Evolutionary conservation across 2,329 filamentous ascomycete genomes (phyloP).

Genomic region (Pseudocercospora musae): DNA sequence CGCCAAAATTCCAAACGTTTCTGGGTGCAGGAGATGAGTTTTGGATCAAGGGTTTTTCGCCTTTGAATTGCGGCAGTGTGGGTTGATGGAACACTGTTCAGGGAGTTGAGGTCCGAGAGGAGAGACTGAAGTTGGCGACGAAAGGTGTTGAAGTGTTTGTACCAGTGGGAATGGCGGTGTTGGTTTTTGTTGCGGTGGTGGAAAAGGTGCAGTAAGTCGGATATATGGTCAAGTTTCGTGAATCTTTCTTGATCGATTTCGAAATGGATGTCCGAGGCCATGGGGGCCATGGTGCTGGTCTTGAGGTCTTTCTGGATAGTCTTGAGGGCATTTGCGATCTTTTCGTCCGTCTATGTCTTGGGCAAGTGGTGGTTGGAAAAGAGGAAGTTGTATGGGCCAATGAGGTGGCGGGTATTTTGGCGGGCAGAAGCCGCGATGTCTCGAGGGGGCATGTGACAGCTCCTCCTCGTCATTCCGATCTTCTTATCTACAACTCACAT

Average conservation of each 20-base stretch:
- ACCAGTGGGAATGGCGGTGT: constrained; percentile 79
- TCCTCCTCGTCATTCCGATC: background rate
- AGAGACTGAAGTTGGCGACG: constrained; percentile 64
- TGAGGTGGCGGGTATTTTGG: constrained; percentile 1
- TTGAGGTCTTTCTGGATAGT: background rate
- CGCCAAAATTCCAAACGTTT: constrained; percentile 40
- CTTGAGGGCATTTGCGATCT: background rate
- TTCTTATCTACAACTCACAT: background rate
- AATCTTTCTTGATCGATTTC: constrained; percentile 3
- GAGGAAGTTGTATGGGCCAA: background rate
- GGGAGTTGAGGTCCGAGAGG: constrained; percentile 31
- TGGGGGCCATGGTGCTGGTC: constrained; percentile 3
- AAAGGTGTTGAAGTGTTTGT: constrained; percentile 67
- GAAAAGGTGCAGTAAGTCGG: constrained; percentile 65
- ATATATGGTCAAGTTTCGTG: constrained; percentile 27
- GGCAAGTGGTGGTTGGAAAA: background rate
- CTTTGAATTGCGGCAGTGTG: constrained; percentile 29
- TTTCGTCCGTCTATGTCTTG: background rate
- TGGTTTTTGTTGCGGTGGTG: constrained; percentile 88
- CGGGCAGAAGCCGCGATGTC: background rate
- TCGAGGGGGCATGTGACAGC: background rate
- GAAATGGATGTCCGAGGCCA: constrained; percentile 1
- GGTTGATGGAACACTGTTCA: constrained; percentile 27
- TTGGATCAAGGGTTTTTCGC: constrained; percentile 25
- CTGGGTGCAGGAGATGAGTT: constrained; percentile 22